A percentile compares a stretch with the other conserved stretches of the same genome.
Evolutionary conservation across 352 stramenopile genomes (phyloP).

Genomic region (Phytophthora melonis): DNA sequence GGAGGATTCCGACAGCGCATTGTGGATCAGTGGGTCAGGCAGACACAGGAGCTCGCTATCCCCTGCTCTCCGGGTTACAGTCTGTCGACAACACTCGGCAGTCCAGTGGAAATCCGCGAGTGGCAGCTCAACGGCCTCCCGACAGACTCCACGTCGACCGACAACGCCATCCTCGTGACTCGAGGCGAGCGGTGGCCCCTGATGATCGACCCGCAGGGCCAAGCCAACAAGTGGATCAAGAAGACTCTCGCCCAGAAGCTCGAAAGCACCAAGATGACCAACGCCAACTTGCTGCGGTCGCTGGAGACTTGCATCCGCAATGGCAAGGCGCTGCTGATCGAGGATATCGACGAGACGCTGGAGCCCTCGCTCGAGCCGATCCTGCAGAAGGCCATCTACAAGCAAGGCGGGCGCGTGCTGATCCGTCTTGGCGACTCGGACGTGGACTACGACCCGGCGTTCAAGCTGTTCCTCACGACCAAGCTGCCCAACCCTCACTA

Average conservation of each 20-base stretch:
- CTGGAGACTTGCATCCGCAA: conserved; percentile 94
- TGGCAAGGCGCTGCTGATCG: conserved; percentile 91
- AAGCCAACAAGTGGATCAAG: conserved; percentile 96
- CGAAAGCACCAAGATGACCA: conserved; percentile 92
- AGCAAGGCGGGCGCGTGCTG: conserved; percentile 87
- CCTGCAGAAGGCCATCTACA: conserved; percentile 94
- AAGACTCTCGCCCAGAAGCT: conserved; percentile 81
- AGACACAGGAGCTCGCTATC: conserved; percentile 72
- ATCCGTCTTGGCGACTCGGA: conserved; percentile 94
- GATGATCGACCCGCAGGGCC: conserved; percentile 95
- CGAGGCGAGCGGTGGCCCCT: conserved; percentile 92
- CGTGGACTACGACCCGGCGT: conserved; percentile 93
- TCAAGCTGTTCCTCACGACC: conserved; percentile 94
- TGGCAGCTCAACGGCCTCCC: conserved; percentile 94
- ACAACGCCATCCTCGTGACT: conserved; percentile 94
- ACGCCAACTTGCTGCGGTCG: conserved; percentile 89
- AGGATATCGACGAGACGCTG: conserved; percentile 93
- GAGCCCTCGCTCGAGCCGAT: conserved; percentile 94
- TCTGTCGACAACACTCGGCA: conserved; percentile 83
- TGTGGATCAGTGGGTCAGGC: conserved; percentile 74
- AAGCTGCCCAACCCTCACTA: conserved; percentile 96
- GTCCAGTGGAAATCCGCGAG: conserved; percentile 92
- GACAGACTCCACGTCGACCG: conserved; percentile 92
- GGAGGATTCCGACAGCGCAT: conserved; percentile 86
- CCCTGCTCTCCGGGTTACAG: conserved; percentile 81